Base-by-base conservation (phyloP, 228 moss, liverwort and hornwort genomes). In the Sphagnum magellanicum region DNA sequence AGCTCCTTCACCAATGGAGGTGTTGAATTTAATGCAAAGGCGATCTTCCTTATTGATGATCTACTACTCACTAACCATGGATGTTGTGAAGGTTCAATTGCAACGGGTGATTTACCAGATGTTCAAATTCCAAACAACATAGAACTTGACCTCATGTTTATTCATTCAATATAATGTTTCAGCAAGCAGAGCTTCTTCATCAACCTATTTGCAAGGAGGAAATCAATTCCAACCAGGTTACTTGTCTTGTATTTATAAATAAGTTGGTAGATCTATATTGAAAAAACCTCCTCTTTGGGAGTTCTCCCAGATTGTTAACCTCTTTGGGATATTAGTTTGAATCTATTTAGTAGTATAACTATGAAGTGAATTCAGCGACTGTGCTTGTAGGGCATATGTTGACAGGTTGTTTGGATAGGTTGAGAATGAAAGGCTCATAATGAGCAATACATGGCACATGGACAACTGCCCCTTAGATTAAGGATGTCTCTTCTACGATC, bases 91-190 rank as follows among this genome's bases (percentile, higher is more conserved):
- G 78, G 81, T 70, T 80, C 75, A 5, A 77, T 74, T 61, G 75
- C 78, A 63, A 69, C 68, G 62, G 79, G 73, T 55, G 81, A 85
- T 73, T 48, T 86, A 49, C 82, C 79, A 58, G 82, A 82, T 66
- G 75, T 86, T 66, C 86, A 82, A 70, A 60, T 75, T 69, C 82
- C 86, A 49, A 79, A 88, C 74, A 91, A 87, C 64, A 75, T 81
- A 13, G 91, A 94, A 64, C 79, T 88, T 6, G 79, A 86, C 66
- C 81, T 91, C 16, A 88, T 94, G 50, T 94, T 89, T 76, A 78
- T 71, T 91, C 94, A 11, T 76, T 81, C 10, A 87, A 94, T 71
- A 87, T 82, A 75, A 91, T 91, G 91, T 82, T 90, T 63, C 91
- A 91, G 73, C 88, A 94, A 67, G 82, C 94, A 65, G 78, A 83